phyloP scores from a whole-genome alignment of 164 flowering plant genomes.

The grape (Vitis vinifera) region DNA sequence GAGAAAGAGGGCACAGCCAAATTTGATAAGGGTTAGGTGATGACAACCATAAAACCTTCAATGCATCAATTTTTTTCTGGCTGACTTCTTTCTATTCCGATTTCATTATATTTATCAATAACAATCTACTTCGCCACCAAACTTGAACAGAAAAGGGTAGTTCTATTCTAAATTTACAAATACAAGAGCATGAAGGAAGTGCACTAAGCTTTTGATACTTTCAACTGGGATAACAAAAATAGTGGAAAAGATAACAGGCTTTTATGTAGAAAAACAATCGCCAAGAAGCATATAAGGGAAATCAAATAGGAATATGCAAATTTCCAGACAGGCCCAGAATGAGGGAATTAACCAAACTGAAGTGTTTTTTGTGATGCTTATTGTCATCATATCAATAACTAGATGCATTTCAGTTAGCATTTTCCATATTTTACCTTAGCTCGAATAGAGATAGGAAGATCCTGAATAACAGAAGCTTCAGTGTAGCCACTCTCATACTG shows the following conservation, averaged over 20 bases:
- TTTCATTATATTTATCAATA: not conserved
- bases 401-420: not conserved
- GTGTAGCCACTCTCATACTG: constrained; percentile 56
- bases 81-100: not conserved
- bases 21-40: not conserved
- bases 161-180: not conserved
- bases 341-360: not conserved
- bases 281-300: not conserved
- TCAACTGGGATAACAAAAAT: too few species aligned
- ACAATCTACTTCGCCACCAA: not conserved
- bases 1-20: not conserved
- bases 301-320: not conserved
- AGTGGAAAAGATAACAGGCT: too few species aligned
- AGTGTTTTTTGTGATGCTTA: not conserved
- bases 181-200: not conserved
- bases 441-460: constrained; percentile 56
- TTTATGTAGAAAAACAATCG: not conserved
- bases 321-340: not conserved
- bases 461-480: constrained; percentile 53
- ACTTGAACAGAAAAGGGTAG: not conserved
- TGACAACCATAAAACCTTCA: not conserved
- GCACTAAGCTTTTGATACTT: too few species aligned
- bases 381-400: not conserved
- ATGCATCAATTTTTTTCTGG: not conserved
- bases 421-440: constrained; percentile 41